Percentiles rank a stretch among this genome's conserved stretches.
phyloP scores from a whole-genome alignment of 202 grass and related monocot species.

The Panicum hallii region DNA sequence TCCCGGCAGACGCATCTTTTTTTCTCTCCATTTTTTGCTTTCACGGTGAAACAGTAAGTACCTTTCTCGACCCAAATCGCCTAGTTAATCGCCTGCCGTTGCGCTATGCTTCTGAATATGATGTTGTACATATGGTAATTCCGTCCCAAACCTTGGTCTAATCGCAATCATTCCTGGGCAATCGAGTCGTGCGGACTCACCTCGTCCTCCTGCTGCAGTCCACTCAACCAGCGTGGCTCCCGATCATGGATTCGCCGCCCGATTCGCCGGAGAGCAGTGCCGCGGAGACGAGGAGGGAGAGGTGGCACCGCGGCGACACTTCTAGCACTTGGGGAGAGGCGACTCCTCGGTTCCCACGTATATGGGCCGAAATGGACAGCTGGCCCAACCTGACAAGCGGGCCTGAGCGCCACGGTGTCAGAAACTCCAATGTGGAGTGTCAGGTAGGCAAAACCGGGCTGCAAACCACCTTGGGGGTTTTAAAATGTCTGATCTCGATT shows the following conservation, averaged over 20 bases:
- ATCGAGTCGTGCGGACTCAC: neutral
- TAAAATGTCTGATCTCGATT: neutral
- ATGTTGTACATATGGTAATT: too few relatives aligned
- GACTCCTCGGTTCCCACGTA: neutral
- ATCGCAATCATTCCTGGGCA: neutral
- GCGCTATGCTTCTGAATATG: too few relatives aligned
- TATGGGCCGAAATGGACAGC: too few relatives aligned
- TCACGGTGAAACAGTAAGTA: too few relatives aligned
- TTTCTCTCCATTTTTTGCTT: too few relatives aligned
- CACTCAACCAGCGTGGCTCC: neutral
- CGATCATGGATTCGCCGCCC: neutral
- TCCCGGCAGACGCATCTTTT: neutral
- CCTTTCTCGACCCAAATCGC: too few relatives aligned
- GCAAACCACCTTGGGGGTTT: neutral
- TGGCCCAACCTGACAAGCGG: too few relatives aligned
- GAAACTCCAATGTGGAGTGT: fast-evolving
- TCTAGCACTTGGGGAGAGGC: too few relatives aligned
- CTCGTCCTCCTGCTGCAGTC: neutral
- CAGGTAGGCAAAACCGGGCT: neutral
- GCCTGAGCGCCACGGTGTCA: neutral
- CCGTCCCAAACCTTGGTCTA: neutral
- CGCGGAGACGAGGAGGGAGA: neutral
- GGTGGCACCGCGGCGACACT: too few relatives aligned
- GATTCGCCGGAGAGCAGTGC: too few relatives aligned
- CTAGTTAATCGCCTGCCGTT: too few relatives aligned